Evolutionary conservation across 768 basidiomycete species (phyloP).

Genomic region (Lactarius indigo): DNA sequence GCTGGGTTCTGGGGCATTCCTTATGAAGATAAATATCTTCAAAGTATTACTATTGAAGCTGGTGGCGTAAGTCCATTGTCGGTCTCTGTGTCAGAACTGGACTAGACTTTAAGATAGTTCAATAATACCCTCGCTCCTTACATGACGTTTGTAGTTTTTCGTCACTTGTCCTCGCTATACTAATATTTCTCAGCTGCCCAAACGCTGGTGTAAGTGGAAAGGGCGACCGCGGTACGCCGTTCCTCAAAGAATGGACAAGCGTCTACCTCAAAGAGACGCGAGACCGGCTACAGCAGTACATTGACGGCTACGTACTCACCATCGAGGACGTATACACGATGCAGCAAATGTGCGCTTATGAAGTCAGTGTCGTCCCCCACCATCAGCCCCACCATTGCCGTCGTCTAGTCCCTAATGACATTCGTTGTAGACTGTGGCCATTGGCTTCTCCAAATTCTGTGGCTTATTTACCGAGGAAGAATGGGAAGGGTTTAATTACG

Average conservation of each 20-base stretch:
- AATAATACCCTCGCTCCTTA: slow-evolving; percentile 82
- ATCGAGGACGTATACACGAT: slow-evolving; percentile 70
- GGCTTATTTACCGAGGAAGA: slow-evolving; percentile 86
- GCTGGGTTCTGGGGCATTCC: slow-evolving; percentile 52
- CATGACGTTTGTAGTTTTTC: slow-evolving; percentile 47
- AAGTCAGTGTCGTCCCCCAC: slow-evolving; percentile 44
- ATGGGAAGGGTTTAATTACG: slow-evolving; percentile 91
- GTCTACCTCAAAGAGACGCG: slow-evolving; percentile 70
- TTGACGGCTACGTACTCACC: slow-evolving; percentile 60
- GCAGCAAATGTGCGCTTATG: slow-evolving; percentile 84
- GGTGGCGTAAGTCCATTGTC: slow-evolving; percentile 32
- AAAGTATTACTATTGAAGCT: slow-evolving; percentile 41
- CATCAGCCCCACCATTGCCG: neutral
- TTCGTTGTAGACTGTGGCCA: slow-evolving; percentile 67
- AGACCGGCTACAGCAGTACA: slow-evolving; percentile 51
- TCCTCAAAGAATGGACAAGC: slow-evolving; percentile 60
- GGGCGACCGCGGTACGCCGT: slow-evolving; percentile 53
- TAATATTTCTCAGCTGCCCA: slow-evolving; percentile 44
- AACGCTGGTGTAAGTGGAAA: slow-evolving; percentile 52
- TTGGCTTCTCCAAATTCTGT: slow-evolving; percentile 91
- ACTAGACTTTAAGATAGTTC: slow-evolving; percentile 31
- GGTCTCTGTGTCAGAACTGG: slow-evolving; percentile 8
- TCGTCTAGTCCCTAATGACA: neutral
- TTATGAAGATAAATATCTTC: slow-evolving; percentile 42
- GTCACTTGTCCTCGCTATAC: neutral